Evolutionary conservation across 805 yeast genomes (phyloP).

Genomic region (Yarrowia yakushimensis): DNA sequence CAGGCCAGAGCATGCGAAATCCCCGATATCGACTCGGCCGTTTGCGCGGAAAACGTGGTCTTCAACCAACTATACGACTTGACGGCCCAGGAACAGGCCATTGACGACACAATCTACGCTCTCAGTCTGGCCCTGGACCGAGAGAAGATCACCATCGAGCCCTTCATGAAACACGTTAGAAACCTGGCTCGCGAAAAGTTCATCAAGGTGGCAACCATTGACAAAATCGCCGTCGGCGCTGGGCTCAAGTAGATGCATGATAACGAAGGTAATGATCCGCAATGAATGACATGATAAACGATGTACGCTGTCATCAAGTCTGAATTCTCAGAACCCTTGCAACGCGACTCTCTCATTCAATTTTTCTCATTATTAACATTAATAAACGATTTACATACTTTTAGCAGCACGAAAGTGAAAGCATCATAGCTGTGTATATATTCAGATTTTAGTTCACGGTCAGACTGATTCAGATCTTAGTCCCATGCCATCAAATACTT

Average conservation of each 20-base stretch:
- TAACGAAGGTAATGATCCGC: not conserved
- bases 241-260: conserved; percentile 25
- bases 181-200: conserved; percentile 64
- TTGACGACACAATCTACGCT: conserved; percentile 62
- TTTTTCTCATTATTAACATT: too few species aligned
- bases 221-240: conserved; percentile 38
- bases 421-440: too few species aligned
- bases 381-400: too few species aligned
- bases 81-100: conserved; percentile 63
- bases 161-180: conserved; percentile 49
- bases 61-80: conserved; percentile 61
- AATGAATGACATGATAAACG: too few species aligned
- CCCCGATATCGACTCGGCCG: conserved; percentile 44
- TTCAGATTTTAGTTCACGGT: too few species aligned
- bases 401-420: too few species aligned
- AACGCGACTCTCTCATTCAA: too few species aligned
- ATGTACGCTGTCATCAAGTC: too few species aligned
- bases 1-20: conserved; percentile 38
- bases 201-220: conserved; percentile 46
- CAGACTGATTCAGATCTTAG: too few species aligned
- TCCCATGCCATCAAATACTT: too few species aligned
- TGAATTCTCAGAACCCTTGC: too few species aligned
- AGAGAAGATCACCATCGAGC: conserved; percentile 45
- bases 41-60: conserved; percentile 51
- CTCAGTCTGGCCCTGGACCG: conserved; percentile 54